phyloP scores from a whole-genome alignment of 768 basidiomycete species.

The Lactarius pseudohatsudake region DNA sequence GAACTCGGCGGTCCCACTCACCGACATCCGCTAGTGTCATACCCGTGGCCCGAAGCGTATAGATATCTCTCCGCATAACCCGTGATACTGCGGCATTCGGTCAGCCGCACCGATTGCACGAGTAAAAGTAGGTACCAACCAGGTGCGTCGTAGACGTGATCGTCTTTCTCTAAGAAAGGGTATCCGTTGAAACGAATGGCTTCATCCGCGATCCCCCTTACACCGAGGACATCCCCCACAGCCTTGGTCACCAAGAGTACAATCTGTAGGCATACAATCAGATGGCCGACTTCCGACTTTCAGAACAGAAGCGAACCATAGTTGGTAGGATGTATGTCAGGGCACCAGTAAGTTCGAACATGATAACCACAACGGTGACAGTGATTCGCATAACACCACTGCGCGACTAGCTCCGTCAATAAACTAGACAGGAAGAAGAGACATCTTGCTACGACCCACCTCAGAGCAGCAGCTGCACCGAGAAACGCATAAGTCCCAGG shows the following conservation, averaged over 20 bases:
- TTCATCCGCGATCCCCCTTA: conserved; percentile 93
- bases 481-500: conserved; percentile 98
- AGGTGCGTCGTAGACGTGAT: conserved; percentile 86
- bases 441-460: conserved; percentile 45
- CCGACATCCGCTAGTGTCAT: conserved; percentile 79
- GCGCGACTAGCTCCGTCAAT: not conserved
- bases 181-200: conserved; percentile 97
- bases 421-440: not conserved
- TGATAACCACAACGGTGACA: conserved; percentile 97
- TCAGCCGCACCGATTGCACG: conserved; percentile 10
- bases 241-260: conserved; percentile 95
- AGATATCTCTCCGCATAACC: conserved; percentile 84
- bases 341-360: conserved; percentile 98
- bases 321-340: conserved; percentile 96
- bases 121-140: conserved; percentile 49
- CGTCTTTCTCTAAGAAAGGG: conserved; percentile 95
- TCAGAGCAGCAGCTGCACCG: conserved; percentile 93
- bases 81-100: conserved; percentile 59
- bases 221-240: conserved; percentile 92
- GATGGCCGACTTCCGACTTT: conserved; percentile 24
- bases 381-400: conserved; percentile 98
- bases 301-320: conserved; percentile 61
- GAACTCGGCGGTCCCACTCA: conserved; percentile 39
- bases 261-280: conserved; percentile 56
- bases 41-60: conserved; percentile 70